Base-by-base conservation (phyloP, 2,329 filamentous ascomycete genomes). In the Tolypocladium tropicale region DNA sequence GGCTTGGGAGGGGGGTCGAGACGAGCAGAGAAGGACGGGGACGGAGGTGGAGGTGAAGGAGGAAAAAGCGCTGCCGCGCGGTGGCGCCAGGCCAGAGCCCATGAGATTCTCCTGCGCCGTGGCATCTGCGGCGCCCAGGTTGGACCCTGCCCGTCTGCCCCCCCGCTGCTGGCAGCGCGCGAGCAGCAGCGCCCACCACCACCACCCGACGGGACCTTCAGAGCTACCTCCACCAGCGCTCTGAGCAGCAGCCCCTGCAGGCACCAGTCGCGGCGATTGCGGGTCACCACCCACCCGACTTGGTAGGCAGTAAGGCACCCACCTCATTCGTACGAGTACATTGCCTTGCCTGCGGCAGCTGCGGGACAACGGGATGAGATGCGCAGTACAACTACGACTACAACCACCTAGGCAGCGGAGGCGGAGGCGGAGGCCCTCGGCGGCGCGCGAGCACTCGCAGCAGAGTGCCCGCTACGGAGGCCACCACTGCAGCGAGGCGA, bases 1-100 rank as follows among this genome's bases (percentile, higher is more conserved):
- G 52, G 54, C 57, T 56, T 48, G 54, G n/a, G 57, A 55, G 33
- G 52, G 55, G 57, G 46, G 28, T 49, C 46, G 46, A 49, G 46
- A 32, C 46, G 46, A 49, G 46, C 28, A 49, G 46, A 49, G 46
- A 49, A 59, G 62, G 60, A 62, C 58, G 62, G 61, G 60, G 60
- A 61, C 55, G 52, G 56, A 68, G 62, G 62, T 57, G 52, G 56
- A 68, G 62, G 64, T 57, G 59, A 59, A 57, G 58, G 56, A 52
- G 48, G 53, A 28, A 57, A 54, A 54, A 56, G 53, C 50, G 41
- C 37, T 28, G 53, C 33, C 33, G 51, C 53, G 56, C 39, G 56
- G 56, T 53, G 56, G 48, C 55, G 55, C 55, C 55, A 54, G 55
- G 46, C 46, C 28, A 49, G 46, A 49, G 46, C 46, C 46, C 46